A percentile compares a stretch with the other conserved stretches of the same genome.
Evolutionary conservation across 1,139 yeast genomes (phyloP).

Genomic region (Blastobotrys petasosporus): DNA sequence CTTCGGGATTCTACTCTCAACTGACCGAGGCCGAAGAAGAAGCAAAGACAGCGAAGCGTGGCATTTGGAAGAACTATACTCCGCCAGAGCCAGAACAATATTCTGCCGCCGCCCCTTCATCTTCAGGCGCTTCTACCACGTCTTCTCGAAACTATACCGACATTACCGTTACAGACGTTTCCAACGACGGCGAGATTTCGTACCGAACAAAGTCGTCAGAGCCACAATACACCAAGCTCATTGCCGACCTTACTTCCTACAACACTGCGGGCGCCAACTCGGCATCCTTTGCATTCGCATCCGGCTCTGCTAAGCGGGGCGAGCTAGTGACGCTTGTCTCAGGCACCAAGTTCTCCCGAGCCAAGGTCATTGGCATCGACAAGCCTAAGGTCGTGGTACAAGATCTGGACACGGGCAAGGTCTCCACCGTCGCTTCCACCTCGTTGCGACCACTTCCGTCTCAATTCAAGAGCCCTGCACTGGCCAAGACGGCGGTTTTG

Average conservation of each 20-base stretch:
- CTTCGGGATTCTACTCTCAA: constrained; percentile 49
- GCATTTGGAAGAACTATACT: constrained; percentile 59
- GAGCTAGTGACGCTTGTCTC: constrained; percentile 56
- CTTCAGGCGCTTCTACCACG: constrained; percentile 16
- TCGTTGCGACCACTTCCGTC: constrained; percentile 52
- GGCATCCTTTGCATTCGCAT: constrained; percentile 24
- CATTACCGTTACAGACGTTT: constrained; percentile 53
- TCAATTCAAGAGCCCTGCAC: constrained; percentile 48
- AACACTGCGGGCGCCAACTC: constrained; percentile 40
- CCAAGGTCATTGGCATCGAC: constrained; percentile 48
- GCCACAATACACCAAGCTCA: constrained; percentile 22
- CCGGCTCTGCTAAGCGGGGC: constrained; percentile 39
- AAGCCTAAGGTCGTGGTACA: constrained; percentile 45
- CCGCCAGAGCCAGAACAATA: constrained; percentile 32
- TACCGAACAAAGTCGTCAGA: constrained; percentile 39
- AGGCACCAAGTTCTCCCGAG: constrained; percentile 57
- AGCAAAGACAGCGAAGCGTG: constrained; percentile 52
- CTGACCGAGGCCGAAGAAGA: constrained; percentile 56
- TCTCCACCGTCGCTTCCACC: constrained; percentile 43
- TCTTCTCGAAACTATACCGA: constrained; percentile 48
- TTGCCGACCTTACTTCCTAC: constrained; percentile 36
- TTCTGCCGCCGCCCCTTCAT: constrained; percentile 12
- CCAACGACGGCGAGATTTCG: constrained; percentile 45
- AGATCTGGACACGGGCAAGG: constrained; percentile 62
- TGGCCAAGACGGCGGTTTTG: constrained; percentile 54